Conservation (phyloP, 2,329 filamentous ascomycete genomes). For the Xylariomycetidae sp. region DNA sequence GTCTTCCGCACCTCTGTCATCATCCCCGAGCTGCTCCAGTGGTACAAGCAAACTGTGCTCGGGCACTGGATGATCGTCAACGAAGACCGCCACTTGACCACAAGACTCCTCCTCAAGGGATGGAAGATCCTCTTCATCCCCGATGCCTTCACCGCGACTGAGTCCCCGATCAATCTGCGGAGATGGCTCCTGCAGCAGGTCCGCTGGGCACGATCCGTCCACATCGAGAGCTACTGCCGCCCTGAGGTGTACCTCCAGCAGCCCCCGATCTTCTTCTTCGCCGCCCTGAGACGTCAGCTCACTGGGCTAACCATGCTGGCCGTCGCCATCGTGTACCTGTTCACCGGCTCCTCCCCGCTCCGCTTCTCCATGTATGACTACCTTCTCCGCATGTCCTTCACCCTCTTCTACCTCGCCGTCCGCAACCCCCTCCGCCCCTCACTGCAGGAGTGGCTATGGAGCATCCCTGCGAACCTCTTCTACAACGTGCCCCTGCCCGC, state of each 20-base stretch:
- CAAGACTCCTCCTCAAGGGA: conserved; percentile 27
- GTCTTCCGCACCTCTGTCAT: conserved; percentile 28
- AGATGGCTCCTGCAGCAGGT: conserved; percentile 33
- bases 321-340: conserved; percentile 25
- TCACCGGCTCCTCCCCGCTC: conserved; percentile 18
- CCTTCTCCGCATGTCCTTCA: conserved; percentile 20
- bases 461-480: conserved; percentile 24
- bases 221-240: conserved; percentile 31
- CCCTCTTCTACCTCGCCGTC: conserved; percentile 24
- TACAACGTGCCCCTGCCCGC: conserved; percentile 30
- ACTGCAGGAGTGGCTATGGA: conserved; percentile 14
- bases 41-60: conserved; percentile 32
- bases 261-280: conserved; percentile 29
- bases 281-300: conserved; percentile 25
- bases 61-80: conserved; percentile 32
- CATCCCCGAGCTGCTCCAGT: conserved; percentile 25
- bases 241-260: conserved; percentile 29
- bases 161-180: conserved; percentile 29
- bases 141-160: conserved; percentile 29
- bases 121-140: conserved; percentile 30
- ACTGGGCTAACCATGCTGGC: conserved; percentile 23
- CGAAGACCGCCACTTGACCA: conserved; percentile 34
- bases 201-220: conserved; percentile 29
- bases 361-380: conserved; percentile 25
- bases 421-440: conserved; percentile 22